Conservation (phyloP, 2,329 filamentous ascomycete genomes). For the Alternaria sp. region DNA sequence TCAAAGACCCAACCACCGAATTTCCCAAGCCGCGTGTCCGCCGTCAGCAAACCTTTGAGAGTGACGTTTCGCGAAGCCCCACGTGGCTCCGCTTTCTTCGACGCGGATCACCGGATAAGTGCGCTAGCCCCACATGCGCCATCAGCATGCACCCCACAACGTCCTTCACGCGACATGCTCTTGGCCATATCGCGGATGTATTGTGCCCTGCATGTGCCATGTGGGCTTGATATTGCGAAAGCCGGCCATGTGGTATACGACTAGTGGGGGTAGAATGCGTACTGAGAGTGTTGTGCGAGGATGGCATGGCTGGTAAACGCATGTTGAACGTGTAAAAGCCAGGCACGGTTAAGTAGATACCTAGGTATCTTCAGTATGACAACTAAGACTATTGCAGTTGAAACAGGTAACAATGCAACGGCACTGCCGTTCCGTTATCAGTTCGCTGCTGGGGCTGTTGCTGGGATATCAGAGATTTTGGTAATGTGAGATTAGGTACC, state of each 20-base stretch:
- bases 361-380: background rate
- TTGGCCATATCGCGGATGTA: background rate
- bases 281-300: background rate
- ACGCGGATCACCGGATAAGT: background rate
- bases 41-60: background rate
- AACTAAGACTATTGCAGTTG: background rate
- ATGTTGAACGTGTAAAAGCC: background rate
- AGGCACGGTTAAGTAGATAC: background rate
- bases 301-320: background rate
- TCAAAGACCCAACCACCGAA: background rate
- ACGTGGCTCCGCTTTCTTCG: background rate
- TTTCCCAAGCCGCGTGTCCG: constrained; percentile 1
- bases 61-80: constrained; percentile 2
- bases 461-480: constrained; percentile 31
- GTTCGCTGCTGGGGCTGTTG: constrained; percentile 34
- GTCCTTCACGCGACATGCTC: constrained; percentile 2
- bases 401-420: constrained; percentile 3
- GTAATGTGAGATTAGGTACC: constrained; percentile 31
- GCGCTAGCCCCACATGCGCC: constrained; percentile 37
- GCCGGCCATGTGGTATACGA: background rate
- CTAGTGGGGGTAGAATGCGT: background rate
- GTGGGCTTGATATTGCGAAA: constrained; percentile 6
- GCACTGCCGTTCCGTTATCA: constrained; percentile 41
- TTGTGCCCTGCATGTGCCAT: constrained; percentile 7
- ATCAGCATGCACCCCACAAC: constrained; percentile 2